Evolutionary conservation across 192 early-diverging fungal genomes (phyloP).

Genomic region (Coemansia sp.): DNA sequence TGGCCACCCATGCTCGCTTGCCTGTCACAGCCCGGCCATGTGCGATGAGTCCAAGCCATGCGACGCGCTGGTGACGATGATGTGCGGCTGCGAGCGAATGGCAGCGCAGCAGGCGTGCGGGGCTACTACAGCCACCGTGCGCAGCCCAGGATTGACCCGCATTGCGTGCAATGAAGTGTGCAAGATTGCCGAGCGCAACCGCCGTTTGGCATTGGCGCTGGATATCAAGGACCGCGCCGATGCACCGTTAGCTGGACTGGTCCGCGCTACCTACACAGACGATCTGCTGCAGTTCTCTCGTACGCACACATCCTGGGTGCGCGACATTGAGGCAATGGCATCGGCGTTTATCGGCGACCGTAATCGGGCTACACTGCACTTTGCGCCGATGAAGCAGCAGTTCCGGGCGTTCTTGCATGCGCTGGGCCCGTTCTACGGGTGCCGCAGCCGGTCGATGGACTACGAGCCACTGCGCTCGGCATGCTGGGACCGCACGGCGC

Average conservation of each 20-base stretch:
- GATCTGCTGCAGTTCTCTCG: slow-evolving; percentile 70
- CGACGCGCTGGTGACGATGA: slow-evolving; percentile 54
- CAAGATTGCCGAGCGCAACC: slow-evolving; percentile 74
- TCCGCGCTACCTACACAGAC: slow-evolving; percentile 56
- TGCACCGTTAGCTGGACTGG: slow-evolving; percentile 36
- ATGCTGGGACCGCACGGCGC: slow-evolving; percentile 38
- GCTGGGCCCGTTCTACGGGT: slow-evolving; percentile 70
- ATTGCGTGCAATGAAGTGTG: slow-evolving; percentile 84
- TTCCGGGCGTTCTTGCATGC: slow-evolving; percentile 72
- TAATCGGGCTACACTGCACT: slow-evolving; percentile 56
- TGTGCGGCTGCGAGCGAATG: slow-evolving; percentile 77
- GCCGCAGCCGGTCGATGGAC: slow-evolving; percentile 76
- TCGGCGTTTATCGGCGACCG: slow-evolving; percentile 67
- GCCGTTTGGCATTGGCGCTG: slow-evolving; percentile 75
- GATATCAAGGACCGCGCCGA: slow-evolving; percentile 58
- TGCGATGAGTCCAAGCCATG: slow-evolving; percentile 82
- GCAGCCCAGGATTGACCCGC: slow-evolving; percentile 40
- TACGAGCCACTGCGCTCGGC: slow-evolving; percentile 73
- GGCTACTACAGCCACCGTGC: slow-evolving; percentile 53
- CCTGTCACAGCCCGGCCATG: slow-evolving; percentile 74
- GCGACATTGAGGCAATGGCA: slow-evolving; percentile 65
- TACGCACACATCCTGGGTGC: slow-evolving; percentile 63
- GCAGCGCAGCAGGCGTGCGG: slow-evolving; percentile 66
- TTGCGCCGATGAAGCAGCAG: slow-evolving; percentile 66
- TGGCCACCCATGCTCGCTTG: slow-evolving; percentile 72